A percentile compares a stretch with the other conserved stretches of the same genome.
These are phyloP conservation scores for Aspergillus nomiae DNA, from an alignment of 2,329 filamentous ascomycete species.

Conservation along the genomic window DNA sequence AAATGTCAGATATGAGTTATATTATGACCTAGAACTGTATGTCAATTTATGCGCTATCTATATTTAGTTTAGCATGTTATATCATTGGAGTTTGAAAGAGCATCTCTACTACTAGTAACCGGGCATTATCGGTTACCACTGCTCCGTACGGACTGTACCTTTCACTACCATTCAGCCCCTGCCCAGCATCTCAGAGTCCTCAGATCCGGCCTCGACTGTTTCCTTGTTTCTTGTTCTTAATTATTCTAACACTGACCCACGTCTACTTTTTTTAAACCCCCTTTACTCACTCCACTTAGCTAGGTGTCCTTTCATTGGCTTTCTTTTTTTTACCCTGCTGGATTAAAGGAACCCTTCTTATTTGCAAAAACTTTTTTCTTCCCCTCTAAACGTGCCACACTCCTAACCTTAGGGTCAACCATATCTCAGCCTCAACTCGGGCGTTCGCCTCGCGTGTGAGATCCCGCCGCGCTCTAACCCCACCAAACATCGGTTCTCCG, in stretches of 20 bases:
- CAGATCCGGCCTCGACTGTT: not conserved
- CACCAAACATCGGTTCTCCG: conserved; percentile 21
- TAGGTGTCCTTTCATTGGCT: not conserved
- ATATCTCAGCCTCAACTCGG: conserved; percentile 5
- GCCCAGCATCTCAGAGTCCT: not conserved
- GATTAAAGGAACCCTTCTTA: not conserved
- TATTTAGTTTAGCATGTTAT: not conserved
- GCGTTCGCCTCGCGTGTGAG: conserved; percentile 19
- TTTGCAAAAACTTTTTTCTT: not conserved
- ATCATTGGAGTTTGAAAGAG: not conserved
- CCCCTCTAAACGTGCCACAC: not conserved
- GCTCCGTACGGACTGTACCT: not conserved
- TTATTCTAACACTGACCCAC: conserved; percentile 8
- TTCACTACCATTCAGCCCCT: not conserved
- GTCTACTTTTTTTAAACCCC: not conserved
- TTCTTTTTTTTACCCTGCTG: not conserved
- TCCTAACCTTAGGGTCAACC: not conserved
- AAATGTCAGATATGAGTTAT: not conserved
- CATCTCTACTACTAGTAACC: not conserved
- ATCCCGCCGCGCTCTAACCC: conserved; percentile 24
- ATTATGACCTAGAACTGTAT: not conserved
- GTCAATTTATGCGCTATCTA: not conserved
- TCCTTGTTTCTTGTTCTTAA: not conserved
- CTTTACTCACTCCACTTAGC: conserved; percentile 5
- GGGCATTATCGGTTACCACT: not conserved